These are phyloP conservation scores for Fomitiporia mediterranea DNA, from an alignment of 1,284 basidiomycete genomes.

Conservation along the genomic window DNA sequence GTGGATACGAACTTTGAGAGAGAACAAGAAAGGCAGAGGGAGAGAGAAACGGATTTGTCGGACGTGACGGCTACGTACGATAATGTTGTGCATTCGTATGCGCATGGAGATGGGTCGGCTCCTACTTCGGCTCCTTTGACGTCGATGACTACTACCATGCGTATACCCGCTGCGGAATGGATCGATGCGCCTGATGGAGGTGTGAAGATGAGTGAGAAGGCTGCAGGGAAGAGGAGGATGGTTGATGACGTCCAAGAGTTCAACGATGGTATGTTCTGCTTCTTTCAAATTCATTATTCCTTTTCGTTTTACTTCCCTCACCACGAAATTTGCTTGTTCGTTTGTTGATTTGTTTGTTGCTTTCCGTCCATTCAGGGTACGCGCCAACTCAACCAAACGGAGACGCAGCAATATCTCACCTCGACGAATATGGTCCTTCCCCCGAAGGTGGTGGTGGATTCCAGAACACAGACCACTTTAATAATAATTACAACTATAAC, in stretches of 20 bases:
- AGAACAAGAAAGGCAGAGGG: not conserved
- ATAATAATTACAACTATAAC: no score
- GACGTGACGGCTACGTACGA: not conserved
- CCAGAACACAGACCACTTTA: slow-evolving; percentile 33
- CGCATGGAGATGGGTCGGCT: no score
- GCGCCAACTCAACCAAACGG: not conserved
- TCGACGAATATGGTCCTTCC: slow-evolving; percentile 43
- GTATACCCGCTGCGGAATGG: no score
- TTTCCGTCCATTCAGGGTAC: not conserved
- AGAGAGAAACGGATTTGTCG: not conserved
- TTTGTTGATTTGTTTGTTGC: no score
- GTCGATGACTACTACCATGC: no score
- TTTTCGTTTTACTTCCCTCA: not conserved
- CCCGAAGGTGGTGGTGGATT: slow-evolving; percentile 31
- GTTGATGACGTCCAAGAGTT: slow-evolving; percentile 34
- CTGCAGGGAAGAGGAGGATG: slow-evolving; percentile 70
- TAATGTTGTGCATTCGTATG: slow-evolving; percentile 23
- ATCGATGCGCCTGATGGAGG: slow-evolving; percentile 34
- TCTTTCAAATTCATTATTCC: not conserved
- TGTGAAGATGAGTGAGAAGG: slow-evolving; percentile 64
- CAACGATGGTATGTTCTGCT: slow-evolving; percentile 13
- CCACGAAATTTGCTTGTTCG: no score
- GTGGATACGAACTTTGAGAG: not conserved
- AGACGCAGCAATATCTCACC: slow-evolving; percentile 27
- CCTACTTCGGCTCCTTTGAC: no score